Conservation (phyloP, 441 rosid genomes). For the Pelargonium citronellum region DNA sequence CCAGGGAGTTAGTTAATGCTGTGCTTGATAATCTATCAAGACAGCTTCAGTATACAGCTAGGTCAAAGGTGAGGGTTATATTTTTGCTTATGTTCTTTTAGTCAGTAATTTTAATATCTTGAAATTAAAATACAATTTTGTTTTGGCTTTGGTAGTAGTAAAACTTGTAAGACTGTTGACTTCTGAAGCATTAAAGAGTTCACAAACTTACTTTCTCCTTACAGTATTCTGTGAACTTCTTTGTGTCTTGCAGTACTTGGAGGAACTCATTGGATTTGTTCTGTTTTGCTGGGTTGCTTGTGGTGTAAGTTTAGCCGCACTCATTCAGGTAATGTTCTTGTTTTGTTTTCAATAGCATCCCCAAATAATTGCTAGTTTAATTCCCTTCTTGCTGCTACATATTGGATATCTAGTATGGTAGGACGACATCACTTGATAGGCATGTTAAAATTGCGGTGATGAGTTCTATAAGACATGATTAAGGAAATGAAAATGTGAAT, state of each 20-base stretch:
- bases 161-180: neutral
- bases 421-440: neutral
- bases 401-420: neutral
- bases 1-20: conserved; percentile 70
- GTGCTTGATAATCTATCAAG: conserved; percentile 74
- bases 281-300: conserved; percentile 86
- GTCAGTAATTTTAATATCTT: neutral
- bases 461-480: neutral
- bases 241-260: conserved; percentile 71
- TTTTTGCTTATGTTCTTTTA: neutral
- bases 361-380: neutral
- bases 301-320: conserved; percentile 82
- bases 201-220: neutral
- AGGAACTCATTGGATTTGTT: conserved; percentile 78
- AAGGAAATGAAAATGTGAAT: neutral
- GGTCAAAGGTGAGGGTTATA: conserved; percentile 60
- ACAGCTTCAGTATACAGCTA: conserved; percentile 64
- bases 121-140: neutral
- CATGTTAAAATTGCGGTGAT: neutral
- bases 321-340: conserved; percentile 66
- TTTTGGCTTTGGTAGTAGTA: conserved; percentile 1
- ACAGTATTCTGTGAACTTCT: conserved; percentile 9
- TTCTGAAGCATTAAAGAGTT: conserved; percentile 9
- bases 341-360: conserved; percentile 1
- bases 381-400: neutral